Evolutionary conservation across 1,139 yeast species (phyloP), one percentile per base, ranked within the genome.

Genomic region (Suhomyces bokatorum): DNA sequence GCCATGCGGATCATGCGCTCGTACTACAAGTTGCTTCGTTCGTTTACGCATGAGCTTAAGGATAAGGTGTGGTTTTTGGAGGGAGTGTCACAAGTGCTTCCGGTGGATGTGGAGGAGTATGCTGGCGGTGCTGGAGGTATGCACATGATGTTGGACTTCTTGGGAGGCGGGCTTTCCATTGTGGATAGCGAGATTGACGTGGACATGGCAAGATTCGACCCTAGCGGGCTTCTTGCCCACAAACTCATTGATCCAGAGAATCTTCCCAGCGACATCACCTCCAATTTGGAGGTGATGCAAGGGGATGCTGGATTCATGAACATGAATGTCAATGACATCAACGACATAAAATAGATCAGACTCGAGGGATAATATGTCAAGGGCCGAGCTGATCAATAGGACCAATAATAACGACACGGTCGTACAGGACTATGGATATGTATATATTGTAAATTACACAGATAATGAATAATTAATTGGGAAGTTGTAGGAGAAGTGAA

Each of bases 31-130:
- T 69, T 91, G 45, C 76, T 91, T 41, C 73, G 96, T 50, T 80
- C 85, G 8, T 91, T 86, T 63, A 87, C 96, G 0, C 80, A 85
- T 17, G 95, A 88, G 57, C 85, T 87, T 85, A 87, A 86, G 60
- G 95, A 89, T 56, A 80, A 81, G 55, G 95, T 90, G 13, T 91
- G 98, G 98, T 91, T 91, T 56, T 73, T 91, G 52, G 96, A 90
- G 63, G 97, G 97, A 2, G 96, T 91, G 2, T 80, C 95, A 5
- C 83, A 83, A 48, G 96, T 89, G 0, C 73, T 91, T 42, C 95
- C 95, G 0, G 90, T 80, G 13, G 90, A 86, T 62, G 95, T 86
- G 16, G 95, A 86, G 51, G 88, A 85, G 55, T 86, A 86, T 58
- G 81, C 87, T 13, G 93, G 93, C 11, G 93, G 93, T 4, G 80